Evolutionary conservation across 768 basidiomycete genomes (phyloP), one percentile per base, ranked within the genome.

Genomic region (Lenzites betulinus): DNA sequence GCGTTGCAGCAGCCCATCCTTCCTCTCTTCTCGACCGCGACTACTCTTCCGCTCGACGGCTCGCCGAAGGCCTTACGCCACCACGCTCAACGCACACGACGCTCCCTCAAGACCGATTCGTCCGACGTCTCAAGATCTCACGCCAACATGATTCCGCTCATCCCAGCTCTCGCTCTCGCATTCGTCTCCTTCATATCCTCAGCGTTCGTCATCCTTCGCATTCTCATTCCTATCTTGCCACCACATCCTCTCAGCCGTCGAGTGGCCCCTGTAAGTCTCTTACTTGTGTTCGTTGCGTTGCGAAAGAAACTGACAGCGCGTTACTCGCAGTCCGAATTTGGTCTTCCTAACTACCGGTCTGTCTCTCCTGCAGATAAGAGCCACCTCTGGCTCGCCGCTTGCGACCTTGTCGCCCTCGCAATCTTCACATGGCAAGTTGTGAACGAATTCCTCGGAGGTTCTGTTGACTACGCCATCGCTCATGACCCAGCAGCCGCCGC

Each of bases 131-230:
- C 60, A 62, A 62, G 51, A 62, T 38, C 44, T 56, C 54, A 63
- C 63, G 58, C 43, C 64, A 70, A 65, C 30, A 90, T 90, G 87
- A 78, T 89, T 67, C 84, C 88, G 54, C 82, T 90, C 71, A 74
- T 86, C 72, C 83, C 84, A 42, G 79, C 87, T 54, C 77, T 92
- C 67, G 80, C 80, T 48, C 82, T 91, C 67, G 83, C 84, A 73
- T 81, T 91, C 70, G 59, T 88, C 66, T 90, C 90, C 54, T 88
- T 91, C 77, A 71, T 85, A 69, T 81, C 81, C 70, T 90, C 90
- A 47, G 86, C 81, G 69, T 90, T 89, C 69, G 81, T 90, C 67
- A 83, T 92, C 74, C 83, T 90, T 69, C 86, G 87, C 71, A 87
- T 89, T 71, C 70, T 90, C 68, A 78, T 90, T 70, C 88, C 90